Base-by-base conservation (phyloP, 179 eudicot species). In the Monotropa hypopitys region DNA sequence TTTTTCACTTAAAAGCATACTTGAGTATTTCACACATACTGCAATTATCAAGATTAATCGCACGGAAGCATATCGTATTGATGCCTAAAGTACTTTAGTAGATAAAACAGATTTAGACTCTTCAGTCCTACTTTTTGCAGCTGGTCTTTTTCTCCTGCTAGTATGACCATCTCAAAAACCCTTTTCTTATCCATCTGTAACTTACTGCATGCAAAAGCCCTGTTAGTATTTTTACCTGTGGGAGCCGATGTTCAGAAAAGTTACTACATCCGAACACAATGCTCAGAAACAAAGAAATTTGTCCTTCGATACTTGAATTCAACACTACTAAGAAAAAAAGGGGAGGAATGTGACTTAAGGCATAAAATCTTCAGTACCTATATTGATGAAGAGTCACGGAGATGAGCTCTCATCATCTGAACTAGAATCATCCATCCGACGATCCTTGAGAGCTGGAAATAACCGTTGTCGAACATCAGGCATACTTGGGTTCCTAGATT, bases 371-470 rank as follows among this genome's bases (percentile, higher is more conserved):
- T 46, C 40, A 3, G 26, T 33, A 76, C 79, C 74, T 68, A 9
- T 26, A 38, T 40, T 10, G 40, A 33, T 23, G 2, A 21, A 33
- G n/a, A 21, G 79, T 51, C 30, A 76, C 0, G 79, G 79, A 65
- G 78, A 77, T 65, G 43, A 75, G 72, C 56, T 76, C 20, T 91
- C 97, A 26, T 91, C 97, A 65, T 89, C 94, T 75, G 98, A 93
- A 81, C 96, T 93, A 46, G 84, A 84, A 76, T 59, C 76, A 76
- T 87, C 90, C 38, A 80, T 21, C 54, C 91, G 85, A 32, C 92
- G 76, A 49, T 88, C 91, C 47, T 75, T 77, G 69, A 91, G 91
- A 7, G 99, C 97, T 7, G 90, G 97, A 70, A 91, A 88, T 54
- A 92, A 88, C 63, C 79, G 78, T 65, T 87, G 86, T 11, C 88